Percentiles rank a stretch among this genome's conserved stretches.
phyloP scores from a whole-genome alignment of 257 asterid genomes.

The Przewalskia tangutica region DNA sequence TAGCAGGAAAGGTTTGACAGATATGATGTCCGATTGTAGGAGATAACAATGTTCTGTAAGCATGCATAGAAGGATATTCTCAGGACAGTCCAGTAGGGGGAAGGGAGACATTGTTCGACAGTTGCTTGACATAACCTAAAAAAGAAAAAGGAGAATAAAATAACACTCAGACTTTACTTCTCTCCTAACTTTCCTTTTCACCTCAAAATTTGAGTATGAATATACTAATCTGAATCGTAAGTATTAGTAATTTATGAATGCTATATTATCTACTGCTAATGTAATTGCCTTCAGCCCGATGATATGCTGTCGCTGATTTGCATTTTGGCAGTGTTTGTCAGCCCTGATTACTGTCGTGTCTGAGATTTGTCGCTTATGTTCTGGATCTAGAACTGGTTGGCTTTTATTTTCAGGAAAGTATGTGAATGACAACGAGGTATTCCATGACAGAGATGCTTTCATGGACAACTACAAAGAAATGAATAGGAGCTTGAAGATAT shows the following conservation, averaged over 20 bases:
- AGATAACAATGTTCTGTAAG: not conserved
- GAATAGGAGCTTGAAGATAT: constrained; percentile 59
- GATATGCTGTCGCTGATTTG: not conserved
- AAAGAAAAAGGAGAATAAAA: not conserved
- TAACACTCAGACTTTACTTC: not conserved
- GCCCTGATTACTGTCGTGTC: not conserved
- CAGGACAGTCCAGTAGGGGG: not conserved
- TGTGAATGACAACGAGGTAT: constrained; percentile 29
- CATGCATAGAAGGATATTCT: not conserved
- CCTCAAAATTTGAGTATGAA: not conserved
- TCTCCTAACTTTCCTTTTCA: not conserved
- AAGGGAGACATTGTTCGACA: not conserved
- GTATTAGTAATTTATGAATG: not conserved
- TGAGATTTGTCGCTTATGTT: constrained; percentile 6
- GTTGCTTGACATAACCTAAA: not conserved
- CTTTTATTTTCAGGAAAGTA: constrained; percentile 27
- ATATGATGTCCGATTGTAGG: not conserved
- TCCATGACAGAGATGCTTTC: constrained; percentile 58
- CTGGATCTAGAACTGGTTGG: constrained; percentile 12
- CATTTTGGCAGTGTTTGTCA: not conserved
- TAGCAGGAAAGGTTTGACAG: not conserved
- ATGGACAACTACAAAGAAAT: constrained; percentile 53
- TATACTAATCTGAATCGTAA: not conserved
- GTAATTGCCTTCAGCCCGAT: not conserved
- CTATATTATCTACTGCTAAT: not conserved